Evolutionary conservation across 139 green algal genomes (phyloP), one percentile per base, ranked within the genome.

Genomic region (Nannochloris sp.): DNA sequence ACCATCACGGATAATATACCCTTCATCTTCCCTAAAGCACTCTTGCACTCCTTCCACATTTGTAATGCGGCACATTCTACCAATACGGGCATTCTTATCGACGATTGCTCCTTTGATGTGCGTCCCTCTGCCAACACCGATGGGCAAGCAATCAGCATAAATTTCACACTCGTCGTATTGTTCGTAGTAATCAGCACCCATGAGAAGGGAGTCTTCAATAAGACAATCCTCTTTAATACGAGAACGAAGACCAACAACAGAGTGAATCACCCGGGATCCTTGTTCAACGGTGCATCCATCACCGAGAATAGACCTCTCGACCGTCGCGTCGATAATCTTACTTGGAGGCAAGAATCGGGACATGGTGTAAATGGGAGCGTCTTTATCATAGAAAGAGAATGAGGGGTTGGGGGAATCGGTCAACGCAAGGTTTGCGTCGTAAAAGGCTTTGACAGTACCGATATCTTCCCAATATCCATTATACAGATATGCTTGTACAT

Each of bases 181-280:
- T 82, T 99, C 93, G 65, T 97, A 99, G 70, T 92, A 98, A 81
- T 99, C 95, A n/a, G 91, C 87, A 7, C 95, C 95, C 86, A 92
- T 92, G 27, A 92, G 67, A 33, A 95, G 66, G 8, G 74, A 55
- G 72, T 93, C 84, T 65, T 93, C 74, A 24, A 95, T 75, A 29
- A 81, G 42, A 57, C 72, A 82, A 59, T 69, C 67, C 67, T 83
- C 65, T 33, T 83, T 73, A 55, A 99, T 87, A 62, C 85, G 81
- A 12, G 83, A 88, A 44, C 95, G 87, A 45, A 99, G 83, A 37
- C 95, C 95, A 3, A 99, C 74, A 23, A 99, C 88, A 2, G 87
- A 87, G 75, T 97, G 84, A 10, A 76, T 61, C 61, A 99, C 87
- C 27, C 54, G 80, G 62, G 75, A 84, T 68, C 92, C 73, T 74